Base-by-base conservation (phyloP, 805 yeast species). In the Starmera dryadoides region DNA sequence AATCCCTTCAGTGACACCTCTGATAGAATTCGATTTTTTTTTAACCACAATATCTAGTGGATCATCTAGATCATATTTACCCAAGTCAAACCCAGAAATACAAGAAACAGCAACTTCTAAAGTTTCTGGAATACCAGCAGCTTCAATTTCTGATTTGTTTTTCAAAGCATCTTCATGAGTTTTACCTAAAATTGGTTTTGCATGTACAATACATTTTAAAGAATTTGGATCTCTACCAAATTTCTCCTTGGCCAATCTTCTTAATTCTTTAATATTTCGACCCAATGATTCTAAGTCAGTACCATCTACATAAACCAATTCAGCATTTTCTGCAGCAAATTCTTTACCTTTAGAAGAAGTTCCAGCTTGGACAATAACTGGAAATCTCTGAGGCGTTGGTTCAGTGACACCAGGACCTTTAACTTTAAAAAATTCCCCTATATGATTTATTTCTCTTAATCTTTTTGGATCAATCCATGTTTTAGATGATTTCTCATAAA, bases 301-400 rank as follows among this genome's bases (percentile, higher is more conserved):
- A 17, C 54, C 55, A 17, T 59, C 50, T n/a, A 64, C 52, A 42
- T 63, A 66, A 6, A 63, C 58, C 6, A 56, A 58, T 42, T 67
- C 72, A 2, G 71, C 71, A 48, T 60, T 59, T 39, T 55, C 55
- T 20, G 70, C 69, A 19, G 68, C 69, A 46, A 61, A 61, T 7
- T 59, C 56, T 31, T 53, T 55, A 9, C 70, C 70, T 15, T 47
- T 53, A 14, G 53, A 45, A 6, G 69, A 64, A 26, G 66, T 53
- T 6, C 70, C 70, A 1, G 70, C 70, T 44, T 65, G 70, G 28
- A 64, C 52, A 34, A 65, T 48, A n/a, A 65, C 60, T 2, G 70
- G 70, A 4, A 66, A 47, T 43, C 68, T 53, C 41, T 65, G 70
- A 7, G 62, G 64, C 3, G 68, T 51, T 2, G 70, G 70, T 22